These are phyloP conservation scores for Orbilia quercus DNA, from an alignment of 2,329 filamentous ascomycete genomes.

Conservation along the genomic window DNA sequence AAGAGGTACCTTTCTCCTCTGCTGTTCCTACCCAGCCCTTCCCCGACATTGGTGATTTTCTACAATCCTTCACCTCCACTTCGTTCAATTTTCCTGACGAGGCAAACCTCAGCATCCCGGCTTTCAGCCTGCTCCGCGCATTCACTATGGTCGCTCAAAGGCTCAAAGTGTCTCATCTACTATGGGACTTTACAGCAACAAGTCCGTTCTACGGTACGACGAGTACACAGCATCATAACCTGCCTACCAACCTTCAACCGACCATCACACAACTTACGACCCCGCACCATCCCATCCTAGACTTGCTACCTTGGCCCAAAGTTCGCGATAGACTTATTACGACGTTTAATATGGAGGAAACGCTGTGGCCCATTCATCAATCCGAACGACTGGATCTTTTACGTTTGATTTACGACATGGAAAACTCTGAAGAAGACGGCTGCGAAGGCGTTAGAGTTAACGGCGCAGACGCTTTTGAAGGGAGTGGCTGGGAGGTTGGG, in stretches of 20 bases:
- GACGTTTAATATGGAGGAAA: conserved; percentile 38
- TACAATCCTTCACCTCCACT: conserved; percentile 39
- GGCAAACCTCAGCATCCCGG: conserved; percentile 50
- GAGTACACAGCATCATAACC: conserved; percentile 47
- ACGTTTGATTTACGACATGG: conserved; percentile 42
- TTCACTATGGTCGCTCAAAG: conserved; percentile 52
- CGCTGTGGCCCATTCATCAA: conserved; percentile 40
- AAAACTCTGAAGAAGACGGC: conserved; percentile 47
- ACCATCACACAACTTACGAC: conserved; percentile 24
- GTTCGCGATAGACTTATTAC: conserved; percentile 46
- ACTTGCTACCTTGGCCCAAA: conserved; percentile 40
- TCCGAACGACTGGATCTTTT: conserved; percentile 42
- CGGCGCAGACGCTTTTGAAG: conserved; percentile 33
- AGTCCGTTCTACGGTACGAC: conserved; percentile 53
- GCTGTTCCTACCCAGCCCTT: conserved; percentile 21
- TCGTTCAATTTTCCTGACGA: conserved; percentile 54
- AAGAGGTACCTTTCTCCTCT: conserved; percentile 44
- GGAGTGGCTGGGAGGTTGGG: conserved; percentile 45
- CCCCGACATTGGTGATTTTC: conserved; percentile 44
- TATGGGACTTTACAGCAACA: conserved; percentile 55
- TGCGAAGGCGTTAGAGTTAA: conserved; percentile 42
- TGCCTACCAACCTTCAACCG: conserved; percentile 32
- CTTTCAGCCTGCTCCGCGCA: conserved; percentile 50
- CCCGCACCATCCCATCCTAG: conserved; percentile 39
- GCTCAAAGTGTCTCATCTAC: conserved; percentile 49